Evolutionary conservation across 257 asterid genomes (phyloP).

Genomic region (Solanum neorickii): DNA sequence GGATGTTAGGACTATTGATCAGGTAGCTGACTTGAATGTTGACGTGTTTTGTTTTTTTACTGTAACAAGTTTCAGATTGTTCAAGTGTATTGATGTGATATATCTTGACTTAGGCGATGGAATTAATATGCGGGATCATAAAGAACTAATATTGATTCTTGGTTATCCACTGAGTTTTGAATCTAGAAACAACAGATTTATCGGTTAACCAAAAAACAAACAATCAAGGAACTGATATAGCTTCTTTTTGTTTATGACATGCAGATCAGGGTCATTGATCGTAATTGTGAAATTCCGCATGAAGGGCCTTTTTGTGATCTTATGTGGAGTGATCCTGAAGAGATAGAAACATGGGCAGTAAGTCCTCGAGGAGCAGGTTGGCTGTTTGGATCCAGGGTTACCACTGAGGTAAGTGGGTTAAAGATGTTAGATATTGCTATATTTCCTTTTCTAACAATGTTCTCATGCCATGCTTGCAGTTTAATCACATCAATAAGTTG

Average conservation of each 20-base stretch:
- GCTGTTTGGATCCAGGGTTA: constrained; percentile 98
- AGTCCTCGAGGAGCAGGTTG: constrained; percentile 99
- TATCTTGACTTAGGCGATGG: neutral
- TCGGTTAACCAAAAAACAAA: neutral
- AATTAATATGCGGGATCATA: neutral
- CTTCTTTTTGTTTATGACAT: neutral
- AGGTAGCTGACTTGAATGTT: constrained; percentile 31
- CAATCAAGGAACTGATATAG: neutral
- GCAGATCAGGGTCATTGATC: constrained; percentile 88
- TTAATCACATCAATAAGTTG: constrained; percentile 92
- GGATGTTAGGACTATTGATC: constrained; percentile 89
- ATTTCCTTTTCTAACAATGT: neutral
- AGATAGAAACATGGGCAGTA: constrained; percentile 98
- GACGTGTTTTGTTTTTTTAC: neutral
- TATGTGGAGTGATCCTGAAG: constrained; percentile 99
- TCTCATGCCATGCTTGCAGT: constrained; percentile 34
- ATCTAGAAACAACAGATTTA: neutral
- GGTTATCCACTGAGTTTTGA: neutral
- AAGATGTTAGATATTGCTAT: neutral
- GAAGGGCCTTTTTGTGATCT: constrained; percentile 99
- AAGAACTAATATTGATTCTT: neutral
- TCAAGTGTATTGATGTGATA: neutral
- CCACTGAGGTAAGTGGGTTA: constrained; percentile 61
- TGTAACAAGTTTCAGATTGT: neutral
- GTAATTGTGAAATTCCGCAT: constrained; percentile 96